Percentiles rank a stretch among this genome's conserved stretches.
Evolutionary conservation across 2,329 filamentous ascomycete species (phyloP).

Genomic region (Cercospora sesami): DNA sequence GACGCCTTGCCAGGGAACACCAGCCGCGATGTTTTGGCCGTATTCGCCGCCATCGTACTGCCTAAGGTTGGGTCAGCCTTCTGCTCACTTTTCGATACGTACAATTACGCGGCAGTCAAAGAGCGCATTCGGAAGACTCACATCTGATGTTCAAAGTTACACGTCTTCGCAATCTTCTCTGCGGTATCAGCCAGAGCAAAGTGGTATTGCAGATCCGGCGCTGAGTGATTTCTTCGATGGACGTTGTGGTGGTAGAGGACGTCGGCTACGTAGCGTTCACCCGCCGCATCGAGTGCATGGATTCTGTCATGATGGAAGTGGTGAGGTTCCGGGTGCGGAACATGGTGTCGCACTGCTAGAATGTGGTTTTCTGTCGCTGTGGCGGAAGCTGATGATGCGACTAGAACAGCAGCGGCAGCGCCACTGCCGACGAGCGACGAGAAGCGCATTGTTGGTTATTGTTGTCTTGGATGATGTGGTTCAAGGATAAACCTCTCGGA

Average conservation of each 20-base stretch:
- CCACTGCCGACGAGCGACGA: neutral
- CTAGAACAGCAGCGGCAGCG: neutral
- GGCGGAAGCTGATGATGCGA: neutral
- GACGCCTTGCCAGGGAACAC: constrained; percentile 56
- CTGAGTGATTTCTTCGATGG: constrained; percentile 20
- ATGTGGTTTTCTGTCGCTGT: neutral
- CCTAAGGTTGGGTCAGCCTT: neutral
- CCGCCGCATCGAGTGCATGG: neutral
- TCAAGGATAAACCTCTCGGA: neutral
- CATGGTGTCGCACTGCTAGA: neutral
- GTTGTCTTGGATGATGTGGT: neutral
- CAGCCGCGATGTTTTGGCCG: constrained; percentile 85
- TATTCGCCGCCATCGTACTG: constrained; percentile 63
- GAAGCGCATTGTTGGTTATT: neutral
- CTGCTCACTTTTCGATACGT: no score
- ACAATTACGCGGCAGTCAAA: no score
- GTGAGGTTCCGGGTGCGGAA: neutral
- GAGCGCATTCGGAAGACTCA: constrained; percentile 41
- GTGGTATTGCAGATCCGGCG: constrained; percentile 62
- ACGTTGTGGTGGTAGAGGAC: constrained; percentile 21
- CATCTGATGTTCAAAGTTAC: constrained; percentile 73
- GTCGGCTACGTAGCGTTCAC: neutral
- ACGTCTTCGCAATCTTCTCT: constrained; percentile 60
- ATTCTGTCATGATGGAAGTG: neutral
- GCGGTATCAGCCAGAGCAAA: constrained; percentile 63